Evolutionary conservation across 2,329 filamentous ascomycete genomes (phyloP).

Genomic region (Paraphoma chrysanthemicola): DNA sequence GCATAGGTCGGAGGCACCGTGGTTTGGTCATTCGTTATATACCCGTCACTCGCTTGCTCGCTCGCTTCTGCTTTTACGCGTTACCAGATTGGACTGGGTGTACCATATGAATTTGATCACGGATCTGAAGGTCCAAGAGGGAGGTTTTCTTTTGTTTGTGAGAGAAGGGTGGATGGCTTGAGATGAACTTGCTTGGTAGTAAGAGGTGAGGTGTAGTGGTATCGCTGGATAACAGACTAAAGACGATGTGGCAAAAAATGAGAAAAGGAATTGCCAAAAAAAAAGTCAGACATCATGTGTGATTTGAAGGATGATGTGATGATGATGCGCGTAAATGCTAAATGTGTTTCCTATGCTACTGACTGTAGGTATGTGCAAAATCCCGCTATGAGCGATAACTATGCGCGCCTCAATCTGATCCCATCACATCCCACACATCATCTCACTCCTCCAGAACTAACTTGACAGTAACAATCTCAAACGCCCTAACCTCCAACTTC

Average conservation of each 20-base stretch:
- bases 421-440: neutral
- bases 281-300: no score
- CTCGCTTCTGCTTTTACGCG: neutral
- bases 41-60: constrained; percentile 1
- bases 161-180: no score
- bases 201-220: neutral
- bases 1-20: neutral
- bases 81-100: neutral
- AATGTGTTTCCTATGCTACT: no score
- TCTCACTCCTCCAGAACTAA: constrained; percentile 47
- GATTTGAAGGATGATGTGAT: no score
- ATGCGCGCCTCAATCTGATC: no score
- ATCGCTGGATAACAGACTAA: neutral
- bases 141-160: neutral
- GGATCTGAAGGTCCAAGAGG: neutral
- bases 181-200: neutral
- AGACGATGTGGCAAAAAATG: neutral
- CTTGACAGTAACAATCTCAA: constrained; percentile 85
- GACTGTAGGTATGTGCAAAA: no score
- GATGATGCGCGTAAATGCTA: no score
- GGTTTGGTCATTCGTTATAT: constrained; percentile 4
- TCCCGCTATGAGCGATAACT: no score
- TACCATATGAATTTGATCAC: neutral
- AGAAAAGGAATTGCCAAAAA: no score
- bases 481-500: constrained; percentile 68